Base-by-base conservation (phyloP, 192 early-diverging fungal species). In the Lunasporangiospora selenospora region DNA sequence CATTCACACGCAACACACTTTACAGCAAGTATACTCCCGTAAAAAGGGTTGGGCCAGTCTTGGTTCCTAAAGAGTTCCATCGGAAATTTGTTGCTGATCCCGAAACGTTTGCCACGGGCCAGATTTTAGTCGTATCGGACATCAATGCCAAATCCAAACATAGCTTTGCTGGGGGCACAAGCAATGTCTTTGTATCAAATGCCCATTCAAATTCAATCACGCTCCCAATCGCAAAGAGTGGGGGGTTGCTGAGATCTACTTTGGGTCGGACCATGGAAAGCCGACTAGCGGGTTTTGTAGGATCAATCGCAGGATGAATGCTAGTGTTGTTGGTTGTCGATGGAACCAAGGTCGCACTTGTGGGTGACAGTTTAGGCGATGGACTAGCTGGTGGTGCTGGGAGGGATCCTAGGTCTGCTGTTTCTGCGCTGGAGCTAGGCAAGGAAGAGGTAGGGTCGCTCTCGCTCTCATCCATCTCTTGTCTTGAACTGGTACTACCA, bases 21-120 rank as follows among this genome's bases (percentile, higher is more conserved):
- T 58, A 62, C 53, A 71, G 39, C 0, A 46, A 62, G 21, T 61
- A 70, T 3, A 60, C 38, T 12, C 58, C 67, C 44, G 32, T 57
- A 29, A 59, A 37, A 16, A 54, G 53, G n/a, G 1, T 19, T 3
- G 37, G 53, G n/a, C n/a, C n/a, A 27, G 4, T 51, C 21, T 31
- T 38, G 3, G 51, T 34, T 5, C 10, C 23, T 11, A 13, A 31
- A 2, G 65, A 43, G 33, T 60, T 37, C 65, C 65, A 67, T 3
- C 32, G 11, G 42, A 48, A 49, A 15, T 32, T 26, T 1, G 65
- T 54, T 12, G 65, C 12, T 6, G 58, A n/a, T 12, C 67, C 59
- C 1, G 58, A 43, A 6, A 71, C 37, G 11, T 62, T 70, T 11
- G 58, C 59, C 9, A 62, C 38, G 11, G 49, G 38, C 67, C 58